A percentile compares a stretch with the other conserved stretches of the same genome.
phyloP scores from a whole-genome alignment of 2,329 filamentous ascomycete species.

The Zasmidium angulare region DNA sequence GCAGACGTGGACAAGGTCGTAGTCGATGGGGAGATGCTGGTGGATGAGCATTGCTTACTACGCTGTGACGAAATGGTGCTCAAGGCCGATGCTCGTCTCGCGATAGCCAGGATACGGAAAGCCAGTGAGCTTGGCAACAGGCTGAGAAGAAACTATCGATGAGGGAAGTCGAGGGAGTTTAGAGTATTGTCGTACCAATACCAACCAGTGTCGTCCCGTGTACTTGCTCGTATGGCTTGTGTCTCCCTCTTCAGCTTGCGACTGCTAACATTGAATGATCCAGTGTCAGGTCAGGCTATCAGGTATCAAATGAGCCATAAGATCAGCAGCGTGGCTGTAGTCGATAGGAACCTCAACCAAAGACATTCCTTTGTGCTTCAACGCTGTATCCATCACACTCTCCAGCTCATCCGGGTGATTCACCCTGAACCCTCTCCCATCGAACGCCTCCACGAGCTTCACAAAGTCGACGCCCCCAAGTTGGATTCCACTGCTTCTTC shows the following conservation, averaged over 20 bases:
- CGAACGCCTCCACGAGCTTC: conserved; percentile 49
- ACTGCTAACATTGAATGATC: not conserved
- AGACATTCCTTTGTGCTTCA: conserved; percentile 44
- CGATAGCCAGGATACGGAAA: not conserved
- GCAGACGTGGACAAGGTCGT: conserved; percentile 47
- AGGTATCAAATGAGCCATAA: conserved; percentile 43
- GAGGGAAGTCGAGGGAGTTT: too few species aligned
- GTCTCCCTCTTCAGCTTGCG: too few species aligned
- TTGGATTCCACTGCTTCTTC: conserved; percentile 45
- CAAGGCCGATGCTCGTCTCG: not conserved
- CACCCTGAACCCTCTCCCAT: conserved; percentile 46
- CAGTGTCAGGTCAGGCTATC: conserved; percentile 30
- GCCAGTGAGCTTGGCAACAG: not conserved
- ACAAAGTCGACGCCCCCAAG: conserved; percentile 51
- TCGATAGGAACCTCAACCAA: conserved; percentile 50
- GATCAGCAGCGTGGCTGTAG: conserved; percentile 43
- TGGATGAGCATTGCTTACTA: not conserved
- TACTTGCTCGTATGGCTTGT: too few species aligned
- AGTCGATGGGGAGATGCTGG: conserved; percentile 40
- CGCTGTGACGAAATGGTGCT: not conserved
- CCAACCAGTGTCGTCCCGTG: too few species aligned
- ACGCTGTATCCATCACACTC: conserved; percentile 45
- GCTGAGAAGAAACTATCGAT: not conserved
- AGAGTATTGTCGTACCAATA: too few species aligned
- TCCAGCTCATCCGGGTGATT: conserved; percentile 42